A percentile compares a stretch with the other conserved stretches of the same genome.
These are phyloP conservation scores for Hirsutella rhossiliensis DNA, from an alignment of 2,329 filamentous ascomycete genomes.

Conservation along the genomic window DNA sequence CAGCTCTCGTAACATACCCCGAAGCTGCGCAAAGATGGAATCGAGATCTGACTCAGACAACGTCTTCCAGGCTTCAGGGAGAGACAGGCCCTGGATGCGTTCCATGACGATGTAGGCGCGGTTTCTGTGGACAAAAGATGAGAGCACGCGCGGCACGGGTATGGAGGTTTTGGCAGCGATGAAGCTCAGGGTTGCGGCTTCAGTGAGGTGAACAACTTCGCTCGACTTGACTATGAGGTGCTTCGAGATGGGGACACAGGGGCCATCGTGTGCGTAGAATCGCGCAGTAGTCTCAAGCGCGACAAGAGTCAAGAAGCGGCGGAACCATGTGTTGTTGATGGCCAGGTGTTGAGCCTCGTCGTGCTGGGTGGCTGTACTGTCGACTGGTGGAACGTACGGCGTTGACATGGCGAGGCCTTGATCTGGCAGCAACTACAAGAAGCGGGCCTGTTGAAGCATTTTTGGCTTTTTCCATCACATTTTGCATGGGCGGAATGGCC, in stretches of 20 bases:
- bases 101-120: constrained; percentile 34
- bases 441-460: too few species aligned
- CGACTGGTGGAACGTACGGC: not conserved
- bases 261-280: not conserved
- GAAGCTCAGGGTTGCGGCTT: not conserved
- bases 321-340: not conserved
- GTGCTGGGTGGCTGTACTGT: not conserved
- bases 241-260: not conserved
- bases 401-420: not conserved
- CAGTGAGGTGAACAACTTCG: not conserved
- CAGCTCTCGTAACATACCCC: not conserved
- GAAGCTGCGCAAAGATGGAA: not conserved
- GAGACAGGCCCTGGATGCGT: constrained; percentile 12
- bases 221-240: not conserved
- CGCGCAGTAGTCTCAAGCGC: not conserved
- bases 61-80: constrained; percentile 7
- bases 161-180: not conserved
- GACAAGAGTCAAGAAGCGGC: not conserved
- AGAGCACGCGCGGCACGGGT: not conserved
- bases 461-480: too few species aligned
- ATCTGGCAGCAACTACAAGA: too few species aligned
- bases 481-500: too few species aligned
- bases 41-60: constrained; percentile 1
- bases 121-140: constrained; percentile 22
- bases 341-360: not conserved